A percentile compares a stretch with the other conserved stretches of the same genome.
These are phyloP conservation scores for Coleophoma cylindrospora DNA, from an alignment of 2,329 filamentous ascomycete genomes.

Conservation along the genomic window DNA sequence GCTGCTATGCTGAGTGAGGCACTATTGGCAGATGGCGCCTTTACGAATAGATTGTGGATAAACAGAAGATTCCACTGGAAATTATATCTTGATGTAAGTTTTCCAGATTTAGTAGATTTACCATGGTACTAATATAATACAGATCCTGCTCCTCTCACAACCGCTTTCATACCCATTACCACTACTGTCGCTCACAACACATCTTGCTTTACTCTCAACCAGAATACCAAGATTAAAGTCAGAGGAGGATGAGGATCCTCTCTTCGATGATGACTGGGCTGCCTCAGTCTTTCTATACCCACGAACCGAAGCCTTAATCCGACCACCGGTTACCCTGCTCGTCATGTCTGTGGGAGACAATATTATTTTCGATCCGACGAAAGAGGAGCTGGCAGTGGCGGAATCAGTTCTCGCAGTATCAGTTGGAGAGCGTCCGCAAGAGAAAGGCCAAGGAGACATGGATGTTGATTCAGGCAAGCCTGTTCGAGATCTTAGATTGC, in stretches of 20 bases:
- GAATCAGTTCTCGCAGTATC: conserved; percentile 86
- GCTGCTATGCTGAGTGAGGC: conserved; percentile 86
- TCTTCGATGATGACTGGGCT: conserved; percentile 98
- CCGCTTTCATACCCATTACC: conserved; percentile 90
- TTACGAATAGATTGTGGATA: conserved; percentile 73
- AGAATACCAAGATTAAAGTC: conserved; percentile 81
- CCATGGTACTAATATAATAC: conserved; percentile 3
- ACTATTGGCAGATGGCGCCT: conserved; percentile 66
- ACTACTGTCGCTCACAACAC: conserved; percentile 85
- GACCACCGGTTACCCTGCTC: conserved; percentile 84
- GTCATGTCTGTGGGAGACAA: conserved; percentile 83
- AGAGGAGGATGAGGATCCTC: conserved; percentile 88
- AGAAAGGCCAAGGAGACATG: conserved; percentile 26
- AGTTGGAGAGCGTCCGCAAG: conserved; percentile 45
- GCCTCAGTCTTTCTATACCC: conserved; percentile 71
- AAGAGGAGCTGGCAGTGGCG: conserved; percentile 89
- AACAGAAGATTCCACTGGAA: conserved; percentile 95
- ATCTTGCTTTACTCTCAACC: conserved; percentile 86
- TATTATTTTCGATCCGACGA: conserved; percentile 88
- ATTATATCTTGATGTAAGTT: conserved; percentile 83
- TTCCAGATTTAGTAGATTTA: conserved; percentile 1
- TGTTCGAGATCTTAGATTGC: conserved; percentile 46
- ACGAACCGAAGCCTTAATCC: conserved; percentile 29
- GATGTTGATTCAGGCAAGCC: conserved; percentile 33
- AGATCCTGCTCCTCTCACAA: conserved; percentile 92